phyloP scores from a whole-genome alignment of 352 stramenopile species.

The Blastocystis sp. region DNA sequence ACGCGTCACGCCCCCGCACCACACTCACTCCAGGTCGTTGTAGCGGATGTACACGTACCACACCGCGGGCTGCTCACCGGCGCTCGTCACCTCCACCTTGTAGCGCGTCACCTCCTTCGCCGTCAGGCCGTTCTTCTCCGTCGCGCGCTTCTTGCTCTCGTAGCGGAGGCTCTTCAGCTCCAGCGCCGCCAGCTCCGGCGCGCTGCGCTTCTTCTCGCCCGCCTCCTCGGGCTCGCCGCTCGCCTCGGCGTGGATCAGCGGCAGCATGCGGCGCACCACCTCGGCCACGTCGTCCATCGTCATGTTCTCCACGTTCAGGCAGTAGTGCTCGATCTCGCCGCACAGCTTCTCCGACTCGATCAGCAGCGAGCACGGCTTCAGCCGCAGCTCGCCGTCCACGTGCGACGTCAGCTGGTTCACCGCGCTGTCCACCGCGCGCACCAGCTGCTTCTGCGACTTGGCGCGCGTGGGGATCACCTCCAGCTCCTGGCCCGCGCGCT shows the following conservation, averaged over 20 bases:
- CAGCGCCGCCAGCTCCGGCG: background rate
- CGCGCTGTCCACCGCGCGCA: slow-evolving; percentile 26
- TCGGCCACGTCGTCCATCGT: slow-evolving; percentile 55
- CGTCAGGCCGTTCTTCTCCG: background rate
- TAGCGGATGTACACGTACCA: slow-evolving; percentile 67
- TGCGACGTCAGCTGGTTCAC: slow-evolving; percentile 48
- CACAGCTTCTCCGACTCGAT: slow-evolving; percentile 46
- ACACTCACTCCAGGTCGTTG: slow-evolving; percentile 19
- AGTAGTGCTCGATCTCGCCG: slow-evolving; percentile 20
- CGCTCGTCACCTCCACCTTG: slow-evolving; percentile 12
- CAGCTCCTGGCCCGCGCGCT: slow-evolving; percentile 52
- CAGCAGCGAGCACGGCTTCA: slow-evolving; percentile 34
- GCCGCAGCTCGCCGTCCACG: slow-evolving; percentile 44
- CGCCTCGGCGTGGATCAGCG: slow-evolving; percentile 31
- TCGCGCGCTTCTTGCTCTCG: slow-evolving; percentile 23
- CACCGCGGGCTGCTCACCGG: slow-evolving; percentile 7
- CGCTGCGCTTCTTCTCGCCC: background rate
- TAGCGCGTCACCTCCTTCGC: slow-evolving; percentile 56
- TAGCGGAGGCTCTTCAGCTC: slow-evolving; percentile 16
- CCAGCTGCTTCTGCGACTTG: slow-evolving; percentile 45
- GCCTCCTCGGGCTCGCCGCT: background rate
- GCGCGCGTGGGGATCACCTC: slow-evolving; percentile 36
- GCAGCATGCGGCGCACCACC: slow-evolving; percentile 37
- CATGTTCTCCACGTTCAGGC: background rate
- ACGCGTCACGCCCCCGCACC: background rate